These are phyloP conservation scores for Dioscorea dumetorum DNA, from an alignment of 106 monocot genomes.

Conservation along the genomic window DNA sequence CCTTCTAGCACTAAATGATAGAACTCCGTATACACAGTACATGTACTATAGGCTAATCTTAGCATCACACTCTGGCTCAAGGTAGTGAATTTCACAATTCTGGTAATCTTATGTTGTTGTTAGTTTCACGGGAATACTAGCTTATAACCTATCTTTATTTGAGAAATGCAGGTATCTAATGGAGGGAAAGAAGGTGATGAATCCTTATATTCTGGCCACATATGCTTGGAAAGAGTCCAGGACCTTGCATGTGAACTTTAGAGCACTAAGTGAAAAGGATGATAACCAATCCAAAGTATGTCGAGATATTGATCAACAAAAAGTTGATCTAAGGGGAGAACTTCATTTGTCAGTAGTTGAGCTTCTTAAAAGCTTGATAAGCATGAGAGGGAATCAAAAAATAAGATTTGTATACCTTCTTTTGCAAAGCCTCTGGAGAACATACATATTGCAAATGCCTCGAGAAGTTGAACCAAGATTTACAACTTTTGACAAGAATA, in stretches of 20 bases:
- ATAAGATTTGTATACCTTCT: conserved; percentile 14
- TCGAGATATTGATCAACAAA: background rate
- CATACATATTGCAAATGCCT: conserved; percentile 28
- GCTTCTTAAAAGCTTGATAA: conserved; percentile 11
- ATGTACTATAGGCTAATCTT: conserved; percentile 28
- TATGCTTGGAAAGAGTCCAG: conserved; percentile 21
- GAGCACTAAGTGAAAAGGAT: conserved; percentile 7
- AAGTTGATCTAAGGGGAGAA: conserved; percentile 13
- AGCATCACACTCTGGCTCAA: conserved; percentile 25
- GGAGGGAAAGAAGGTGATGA: conserved; percentile 35
- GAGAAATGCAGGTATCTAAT: conserved; percentile 21
- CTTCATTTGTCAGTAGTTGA: conserved; percentile 21
- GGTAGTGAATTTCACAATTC: conserved; percentile 5
- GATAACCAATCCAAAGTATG: background rate
- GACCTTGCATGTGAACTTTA: conserved; percentile 27
- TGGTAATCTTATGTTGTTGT: no score
- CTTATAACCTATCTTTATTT: no score
- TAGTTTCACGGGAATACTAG: no score
- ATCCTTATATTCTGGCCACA: conserved; percentile 21
- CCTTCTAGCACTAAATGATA: conserved; percentile 19
- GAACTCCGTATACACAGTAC: conserved; percentile 42
- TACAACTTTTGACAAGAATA: background rate
- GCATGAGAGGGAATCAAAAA: conserved; percentile 22
- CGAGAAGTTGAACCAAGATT: background rate
- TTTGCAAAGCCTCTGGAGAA: conserved; percentile 30